Base-by-base conservation (phyloP, 768 basidiomycete genomes). In the Suillus clintonianus region DNA sequence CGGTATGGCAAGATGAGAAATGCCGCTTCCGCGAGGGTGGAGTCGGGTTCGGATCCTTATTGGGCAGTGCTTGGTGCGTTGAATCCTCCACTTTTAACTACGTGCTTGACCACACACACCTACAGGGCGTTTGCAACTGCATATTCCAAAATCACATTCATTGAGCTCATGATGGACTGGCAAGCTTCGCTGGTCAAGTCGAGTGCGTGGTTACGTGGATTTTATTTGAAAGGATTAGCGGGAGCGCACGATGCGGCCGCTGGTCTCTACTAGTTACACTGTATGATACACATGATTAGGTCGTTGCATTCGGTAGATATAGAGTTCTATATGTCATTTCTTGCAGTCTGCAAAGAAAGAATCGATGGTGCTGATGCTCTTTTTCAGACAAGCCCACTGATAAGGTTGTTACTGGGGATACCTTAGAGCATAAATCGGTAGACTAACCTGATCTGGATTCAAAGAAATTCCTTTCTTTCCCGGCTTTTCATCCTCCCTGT, bases 391-490 rank as follows among this genome's bases (percentile, higher is more conserved):
- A 51, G 87, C 76, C 89, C 89, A 90, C 85, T 90, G 64, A 27
- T 5, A 34, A 45, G 5, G 51, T n/a, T 36, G 59, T 48, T 32
- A 45, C 41, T 39, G 43, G 41, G 63, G 39, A 51, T 22, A 22
- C 41, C 58, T 11, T 1, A 24, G n/a, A 55, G 34, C 10, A 34
- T 41, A 64, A 41, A 53, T 56, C 30, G 37, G 10, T 17, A 7
- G 6, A 70, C 78, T 53, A 65, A 89, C 89, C 82, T 91, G 90
- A 22, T 92, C 91, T 3, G 77, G 54, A 15, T 78, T 73, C 32
- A 94, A 79, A 0, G 89, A 83, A 59, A 94, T 90, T 10, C 91
- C 92, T 69, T 93, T 94, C 75, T 92, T 94, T 0, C 91, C 90
- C 0, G 92, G 92, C 65, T 89, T 91, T 66, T 85, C 81, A 4